These are phyloP conservation scores for Piper longum DNA, from an alignment of 164 flowering plant genomes.

Conservation along the genomic window DNA sequence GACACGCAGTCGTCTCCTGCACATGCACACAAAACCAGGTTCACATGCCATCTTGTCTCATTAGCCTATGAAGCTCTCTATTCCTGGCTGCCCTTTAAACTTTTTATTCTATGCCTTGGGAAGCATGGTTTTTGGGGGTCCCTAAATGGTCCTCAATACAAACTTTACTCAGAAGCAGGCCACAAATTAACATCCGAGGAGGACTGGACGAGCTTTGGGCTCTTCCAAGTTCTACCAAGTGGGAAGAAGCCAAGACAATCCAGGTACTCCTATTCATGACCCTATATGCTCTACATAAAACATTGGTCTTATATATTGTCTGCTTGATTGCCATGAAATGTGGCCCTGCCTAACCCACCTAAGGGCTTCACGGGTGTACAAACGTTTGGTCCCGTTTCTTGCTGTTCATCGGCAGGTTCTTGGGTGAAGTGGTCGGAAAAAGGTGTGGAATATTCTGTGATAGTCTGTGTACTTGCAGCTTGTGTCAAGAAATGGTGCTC, in stretches of 20 bases:
- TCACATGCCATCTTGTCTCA: slow-evolving; percentile 1
- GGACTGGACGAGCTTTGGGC: too few relatives aligned
- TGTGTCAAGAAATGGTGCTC: not conserved
- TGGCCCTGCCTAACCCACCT: not conserved
- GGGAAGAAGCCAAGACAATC: not conserved
- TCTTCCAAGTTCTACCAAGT: too few relatives aligned
- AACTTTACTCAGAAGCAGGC: too few relatives aligned
- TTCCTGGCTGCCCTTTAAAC: not conserved
- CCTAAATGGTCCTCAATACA: too few relatives aligned
- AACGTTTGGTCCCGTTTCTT: not conserved
- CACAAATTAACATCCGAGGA: too few relatives aligned
- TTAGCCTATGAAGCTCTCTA: not conserved
- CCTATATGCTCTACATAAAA: not conserved
- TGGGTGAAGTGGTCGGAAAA: too few relatives aligned
- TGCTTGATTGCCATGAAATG: not conserved
- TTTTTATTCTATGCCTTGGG: not conserved
- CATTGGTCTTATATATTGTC: not conserved
- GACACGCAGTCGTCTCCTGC: slow-evolving; percentile 45
- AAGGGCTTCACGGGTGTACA: not conserved
- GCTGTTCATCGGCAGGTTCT: not conserved
- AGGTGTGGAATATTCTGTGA: not conserved
- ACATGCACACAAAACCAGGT: slow-evolving; percentile 3
- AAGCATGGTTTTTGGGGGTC: too few relatives aligned
- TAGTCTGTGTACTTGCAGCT: too few relatives aligned
- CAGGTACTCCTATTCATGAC: not conserved